Evolutionary conservation across 306 rosid species (phyloP).

Genomic region (Rosa rugosa): DNA sequence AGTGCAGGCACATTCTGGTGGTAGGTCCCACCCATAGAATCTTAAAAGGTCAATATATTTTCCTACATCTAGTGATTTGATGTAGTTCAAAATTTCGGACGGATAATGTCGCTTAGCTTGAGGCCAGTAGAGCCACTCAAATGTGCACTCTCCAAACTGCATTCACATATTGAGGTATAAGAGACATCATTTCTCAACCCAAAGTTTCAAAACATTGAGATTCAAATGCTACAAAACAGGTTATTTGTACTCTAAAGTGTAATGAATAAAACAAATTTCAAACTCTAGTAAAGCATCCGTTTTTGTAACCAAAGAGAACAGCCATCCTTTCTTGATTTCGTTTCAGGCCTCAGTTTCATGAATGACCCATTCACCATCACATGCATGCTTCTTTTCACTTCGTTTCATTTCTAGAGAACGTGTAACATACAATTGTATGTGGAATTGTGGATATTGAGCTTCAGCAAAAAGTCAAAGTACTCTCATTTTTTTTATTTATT

Average conservation of each 20-base stretch:
- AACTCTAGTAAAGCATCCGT: background rate
- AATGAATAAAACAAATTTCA: background rate
- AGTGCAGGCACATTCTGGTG: conserved; percentile 69
- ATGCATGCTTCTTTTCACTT: no score
- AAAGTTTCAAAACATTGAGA: background rate
- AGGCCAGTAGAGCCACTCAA: conserved; percentile 97
- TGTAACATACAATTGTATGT: no score
- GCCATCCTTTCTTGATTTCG: no score
- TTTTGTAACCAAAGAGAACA: no score
- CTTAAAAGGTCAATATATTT: conserved; percentile 71
- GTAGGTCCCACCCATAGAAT: conserved; percentile 81
- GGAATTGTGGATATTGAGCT: no score
- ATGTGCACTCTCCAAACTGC: conserved; percentile 93
- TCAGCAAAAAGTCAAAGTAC: no score
- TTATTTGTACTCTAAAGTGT: background rate
- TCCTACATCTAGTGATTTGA: conserved; percentile 72
- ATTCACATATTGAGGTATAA: background rate
- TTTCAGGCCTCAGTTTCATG: no score
- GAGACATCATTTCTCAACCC: background rate
- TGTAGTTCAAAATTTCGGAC: conserved; percentile 58
- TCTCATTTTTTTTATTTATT: no score
- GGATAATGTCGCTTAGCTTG: conserved; percentile 73
- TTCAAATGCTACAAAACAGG: background rate
- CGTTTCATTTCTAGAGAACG: no score
- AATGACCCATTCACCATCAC: no score